phyloP scores from a whole-genome alignment of 1,139 yeast genomes.

The Hanseniaspora sp. region DNA sequence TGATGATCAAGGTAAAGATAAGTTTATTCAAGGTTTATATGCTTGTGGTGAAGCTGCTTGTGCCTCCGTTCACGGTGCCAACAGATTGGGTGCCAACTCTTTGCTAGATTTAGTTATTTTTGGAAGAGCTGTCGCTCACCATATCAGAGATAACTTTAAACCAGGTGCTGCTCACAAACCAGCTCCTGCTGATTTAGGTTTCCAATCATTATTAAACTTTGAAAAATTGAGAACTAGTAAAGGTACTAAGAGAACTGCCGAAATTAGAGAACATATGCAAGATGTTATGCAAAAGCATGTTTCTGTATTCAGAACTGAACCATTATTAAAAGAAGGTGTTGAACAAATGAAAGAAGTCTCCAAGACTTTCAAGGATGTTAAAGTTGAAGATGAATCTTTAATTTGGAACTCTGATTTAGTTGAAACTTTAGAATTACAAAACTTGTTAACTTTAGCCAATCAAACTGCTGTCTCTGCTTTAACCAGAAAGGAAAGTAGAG shows the following conservation, averaged over 20 bases:
- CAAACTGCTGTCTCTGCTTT: slow-evolving; percentile 94
- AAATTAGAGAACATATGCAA: slow-evolving; percentile 87
- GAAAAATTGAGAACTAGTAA: slow-evolving; percentile 76
- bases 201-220: slow-evolving; percentile 79
- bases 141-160: slow-evolving; percentile 69
- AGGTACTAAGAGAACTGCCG: slow-evolving; percentile 76
- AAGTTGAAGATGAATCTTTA: slow-evolving; percentile 92
- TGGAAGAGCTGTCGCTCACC: slow-evolving; percentile 96
- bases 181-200: slow-evolving; percentile 75
- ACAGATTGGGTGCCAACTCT: slow-evolving; percentile 99
- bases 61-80: slow-evolving; percentile 98
- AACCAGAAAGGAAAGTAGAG: slow-evolving; percentile 94
- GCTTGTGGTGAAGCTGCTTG: slow-evolving; percentile 99
- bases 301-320: slow-evolving; percentile 93
- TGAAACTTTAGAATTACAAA: slow-evolving; percentile 91
- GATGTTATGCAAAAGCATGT: slow-evolving; percentile 93
- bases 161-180: slow-evolving; percentile 83
- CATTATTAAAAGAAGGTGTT: slow-evolving; percentile 86
- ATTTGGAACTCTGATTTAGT: slow-evolving; percentile 97
- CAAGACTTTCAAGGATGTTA: slow-evolving; percentile 56
- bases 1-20: slow-evolving; percentile 81
- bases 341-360: slow-evolving; percentile 66
- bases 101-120: slow-evolving; percentile 91
- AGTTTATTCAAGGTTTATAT: slow-evolving; percentile 80
- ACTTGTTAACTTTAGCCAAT: slow-evolving; percentile 91